Evolutionary conservation across 192 early-diverging fungal genomes (phyloP), one percentile per base, ranked within the genome.

Genomic region (Umbelopsis sp.): DNA sequence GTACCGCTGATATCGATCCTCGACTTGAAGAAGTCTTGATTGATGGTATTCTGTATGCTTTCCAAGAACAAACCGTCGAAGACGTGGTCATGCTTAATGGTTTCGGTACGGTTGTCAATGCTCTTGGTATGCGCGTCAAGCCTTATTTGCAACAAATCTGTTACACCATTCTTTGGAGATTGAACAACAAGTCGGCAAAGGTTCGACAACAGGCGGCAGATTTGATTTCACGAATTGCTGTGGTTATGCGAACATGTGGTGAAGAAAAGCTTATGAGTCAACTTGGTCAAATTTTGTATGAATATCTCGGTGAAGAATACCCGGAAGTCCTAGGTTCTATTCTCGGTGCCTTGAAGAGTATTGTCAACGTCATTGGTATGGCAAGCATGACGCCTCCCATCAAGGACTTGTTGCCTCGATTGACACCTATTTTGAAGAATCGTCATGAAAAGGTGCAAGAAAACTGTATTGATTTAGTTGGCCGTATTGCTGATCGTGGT

Each of bases 251-350:
- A 71, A 88, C 86, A 0, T 99, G 97, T 78, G 96, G 94, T 24
- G 96, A 98, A 79, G 96, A 98, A 79, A 93, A 96, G 76, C 77
- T 98, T 53, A 95, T 99, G 93, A 88, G 90, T 8, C 91, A 97
- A 69, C 82, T 99, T 51, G 94, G 95, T 71, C 87, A 93, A n/a
- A 90, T 97, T 36, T 81, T 99, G 24, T 99, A 95, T 80, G 98
- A 99, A 80, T 97, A 98, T 76, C 87, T 99, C 24, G 98, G 98
- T 74, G 98, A 99, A 85, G 98, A 99, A 79, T 99, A 97, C 74
- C 98, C 98, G 9, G 98, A 99, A 75, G 98, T 99, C 0, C 84
- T 99, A 56, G 98, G 95, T 69, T 94, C 93, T 21, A 98, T 99
- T 69, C 78, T 99, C 4, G 90, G 93, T 32, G 98, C 88, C 0